A percentile compares a stretch with the other conserved stretches of the same genome.
Conservation (phyloP, 2,329 filamentous ascomycete genomes). For the Thelonectria discophora region DNA sequence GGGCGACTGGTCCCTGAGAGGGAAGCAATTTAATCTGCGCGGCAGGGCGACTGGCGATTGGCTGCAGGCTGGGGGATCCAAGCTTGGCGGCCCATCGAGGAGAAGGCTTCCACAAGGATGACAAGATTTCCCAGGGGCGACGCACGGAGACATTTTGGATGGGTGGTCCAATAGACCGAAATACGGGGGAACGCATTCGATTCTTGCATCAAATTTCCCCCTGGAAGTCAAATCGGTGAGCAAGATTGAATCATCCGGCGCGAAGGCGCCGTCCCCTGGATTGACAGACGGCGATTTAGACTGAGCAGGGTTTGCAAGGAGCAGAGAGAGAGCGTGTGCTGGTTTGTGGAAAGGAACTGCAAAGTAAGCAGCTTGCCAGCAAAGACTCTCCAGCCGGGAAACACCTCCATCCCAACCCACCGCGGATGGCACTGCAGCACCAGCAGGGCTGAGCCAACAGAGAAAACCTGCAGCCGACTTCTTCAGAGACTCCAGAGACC, state of each 20-base stretch:
- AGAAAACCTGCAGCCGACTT: neutral
- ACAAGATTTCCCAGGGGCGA: constrained; percentile 31
- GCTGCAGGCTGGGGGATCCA: constrained; percentile 25
- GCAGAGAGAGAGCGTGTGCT: constrained; percentile 8
- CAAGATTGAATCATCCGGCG: neutral
- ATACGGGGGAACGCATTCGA: neutral
- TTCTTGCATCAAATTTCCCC: neutral
- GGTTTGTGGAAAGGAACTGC: neutral
- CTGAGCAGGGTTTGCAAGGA: constrained; percentile 9
- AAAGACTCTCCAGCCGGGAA: neutral
- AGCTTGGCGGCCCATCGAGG: constrained; percentile 27
- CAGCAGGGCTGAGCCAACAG: constrained; percentile 28
- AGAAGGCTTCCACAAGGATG: constrained; percentile 15
- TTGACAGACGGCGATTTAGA: neutral
- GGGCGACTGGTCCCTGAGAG: too few relatives aligned
- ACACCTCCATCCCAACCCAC: neutral
- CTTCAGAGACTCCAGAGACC: too few relatives aligned
- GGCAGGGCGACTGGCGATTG: constrained; percentile 33
- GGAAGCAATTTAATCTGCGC: constrained; percentile 41
- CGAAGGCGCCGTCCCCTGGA: neutral
- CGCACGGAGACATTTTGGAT: too few relatives aligned
- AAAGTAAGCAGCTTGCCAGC: constrained; percentile 20
- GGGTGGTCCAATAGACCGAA: neutral
- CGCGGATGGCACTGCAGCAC: neutral
- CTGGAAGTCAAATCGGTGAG: neutral